phyloP scores from a whole-genome alignment of 2,329 filamentous ascomycete species.

The Monosporascus sp. region DNA sequence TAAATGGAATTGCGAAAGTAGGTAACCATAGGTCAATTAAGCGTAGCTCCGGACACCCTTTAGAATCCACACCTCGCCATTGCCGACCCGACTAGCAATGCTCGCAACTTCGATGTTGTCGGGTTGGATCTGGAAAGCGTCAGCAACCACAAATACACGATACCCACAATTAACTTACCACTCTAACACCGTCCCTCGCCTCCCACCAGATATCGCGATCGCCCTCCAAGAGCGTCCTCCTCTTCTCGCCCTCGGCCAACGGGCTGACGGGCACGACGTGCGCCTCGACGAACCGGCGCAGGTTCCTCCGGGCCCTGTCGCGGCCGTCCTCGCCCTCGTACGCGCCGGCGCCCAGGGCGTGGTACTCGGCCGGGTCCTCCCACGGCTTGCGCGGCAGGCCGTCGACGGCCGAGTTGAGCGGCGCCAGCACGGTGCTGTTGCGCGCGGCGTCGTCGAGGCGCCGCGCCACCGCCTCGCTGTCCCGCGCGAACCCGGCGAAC shows the following conservation, averaged over 20 bases:
- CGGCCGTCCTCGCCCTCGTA: constrained; percentile 74
- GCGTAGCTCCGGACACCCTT: constrained; percentile 46
- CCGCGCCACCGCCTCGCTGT: constrained; percentile 62
- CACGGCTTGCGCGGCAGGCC: constrained; percentile 79
- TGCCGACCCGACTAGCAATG: constrained; percentile 71
- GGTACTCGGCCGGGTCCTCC: constrained; percentile 73
- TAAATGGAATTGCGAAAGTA: too few species aligned
- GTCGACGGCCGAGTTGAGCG: constrained; percentile 77
- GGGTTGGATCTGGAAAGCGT: constrained; percentile 62
- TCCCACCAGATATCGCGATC: constrained; percentile 79
- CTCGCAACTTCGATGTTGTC: constrained; percentile 71
- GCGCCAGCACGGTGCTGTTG: constrained; percentile 84
- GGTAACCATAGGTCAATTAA: constrained; percentile 8
- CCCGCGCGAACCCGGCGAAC: constrained; percentile 76
- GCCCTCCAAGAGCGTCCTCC: constrained; percentile 60
- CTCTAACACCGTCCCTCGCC: constrained; percentile 59
- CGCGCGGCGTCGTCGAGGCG: constrained; percentile 62
- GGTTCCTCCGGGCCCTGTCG: constrained; percentile 70
- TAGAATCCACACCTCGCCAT: constrained; percentile 85
- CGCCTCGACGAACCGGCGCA: constrained; percentile 77
- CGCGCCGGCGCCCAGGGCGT: constrained; percentile 58
- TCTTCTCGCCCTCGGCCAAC: constrained; percentile 65
- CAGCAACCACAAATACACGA: constrained; percentile 11
- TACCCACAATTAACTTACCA: constrained; percentile 44
- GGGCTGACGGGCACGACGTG: constrained; percentile 74